These are phyloP conservation scores for Ganoderma sp. DNA, from an alignment of 1,284 basidiomycete species.

Conservation along the genomic window DNA sequence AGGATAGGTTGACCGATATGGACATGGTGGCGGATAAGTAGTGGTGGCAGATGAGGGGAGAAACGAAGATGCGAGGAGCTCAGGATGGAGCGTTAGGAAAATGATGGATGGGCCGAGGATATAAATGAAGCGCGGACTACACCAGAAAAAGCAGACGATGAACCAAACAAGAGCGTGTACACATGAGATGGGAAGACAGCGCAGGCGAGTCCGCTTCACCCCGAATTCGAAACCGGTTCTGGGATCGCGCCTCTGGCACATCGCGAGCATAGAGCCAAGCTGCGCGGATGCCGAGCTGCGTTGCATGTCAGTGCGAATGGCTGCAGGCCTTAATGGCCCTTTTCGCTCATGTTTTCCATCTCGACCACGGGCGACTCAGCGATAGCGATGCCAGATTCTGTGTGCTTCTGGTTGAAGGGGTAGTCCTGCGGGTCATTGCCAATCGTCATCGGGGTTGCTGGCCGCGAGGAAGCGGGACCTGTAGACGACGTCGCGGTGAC, in stretches of 20 bases:
- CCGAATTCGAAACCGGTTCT: conserved; percentile 6
- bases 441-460: conserved; percentile 51
- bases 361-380: conserved; percentile 30
- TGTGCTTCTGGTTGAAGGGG: conserved; percentile 36
- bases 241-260: background rate
- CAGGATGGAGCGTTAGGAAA: conserved; percentile 9
- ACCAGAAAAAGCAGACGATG: conserved; percentile 20
- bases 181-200: conserved; percentile 25
- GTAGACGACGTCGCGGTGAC: conserved; percentile 55
- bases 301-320: conserved; percentile 17
- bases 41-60: conserved; percentile 1
- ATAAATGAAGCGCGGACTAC: conserved; percentile 33
- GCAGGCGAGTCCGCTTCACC: conserved; percentile 15
- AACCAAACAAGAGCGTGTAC: conserved; percentile 29
- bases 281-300: background rate
- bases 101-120: conserved; percentile 18
- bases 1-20: conserved; percentile 19
- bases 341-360: conserved; percentile 37
- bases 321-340: conserved; percentile 28
- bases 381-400: conserved; percentile 37
- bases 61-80: conserved; percentile 7
- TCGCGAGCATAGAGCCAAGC: background rate
- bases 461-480: conserved; percentile 50
- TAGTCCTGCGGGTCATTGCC: conserved; percentile 36
- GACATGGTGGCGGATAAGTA: conserved; percentile 9